Evolutionary conservation across 345 rosid genomes (phyloP).

Genomic region (Euphorbia tirucalli): DNA sequence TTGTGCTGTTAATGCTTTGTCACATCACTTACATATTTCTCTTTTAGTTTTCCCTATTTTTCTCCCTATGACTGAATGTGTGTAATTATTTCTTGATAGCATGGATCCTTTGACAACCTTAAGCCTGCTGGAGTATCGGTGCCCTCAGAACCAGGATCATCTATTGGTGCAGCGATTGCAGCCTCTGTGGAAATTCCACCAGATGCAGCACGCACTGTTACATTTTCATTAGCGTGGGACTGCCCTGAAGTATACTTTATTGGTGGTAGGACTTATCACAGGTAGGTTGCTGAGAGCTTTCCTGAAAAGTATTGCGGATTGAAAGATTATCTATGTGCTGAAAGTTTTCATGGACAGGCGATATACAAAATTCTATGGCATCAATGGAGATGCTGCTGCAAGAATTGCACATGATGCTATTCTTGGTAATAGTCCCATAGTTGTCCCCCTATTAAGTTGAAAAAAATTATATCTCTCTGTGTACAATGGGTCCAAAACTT

Average conservation of each 20-base stretch:
- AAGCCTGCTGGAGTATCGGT: slow-evolving; percentile 31
- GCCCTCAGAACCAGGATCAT: slow-evolving; percentile 73
- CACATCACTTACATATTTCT: background rate
- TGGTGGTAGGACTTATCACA: slow-evolving; percentile 62
- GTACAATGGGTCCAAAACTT: background rate
- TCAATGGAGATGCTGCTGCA: slow-evolving; percentile 71
- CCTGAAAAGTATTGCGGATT: background rate
- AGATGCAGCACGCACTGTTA: slow-evolving; percentile 47
- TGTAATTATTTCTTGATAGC: slow-evolving; percentile 36
- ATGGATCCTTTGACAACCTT: slow-evolving; percentile 66
- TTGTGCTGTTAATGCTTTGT: background rate
- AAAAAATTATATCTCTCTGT: too few species aligned
- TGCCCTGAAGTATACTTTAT: slow-evolving; percentile 74
- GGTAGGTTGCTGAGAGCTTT: slow-evolving; percentile 33
- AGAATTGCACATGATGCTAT: slow-evolving; percentile 78
- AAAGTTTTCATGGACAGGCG: slow-evolving; percentile 48
- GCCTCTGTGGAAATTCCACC: slow-evolving; percentile 65
- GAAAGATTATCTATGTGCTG: slow-evolving; percentile 18
- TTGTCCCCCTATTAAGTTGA: slow-evolving; percentile 1
- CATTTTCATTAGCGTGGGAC: slow-evolving; percentile 93
- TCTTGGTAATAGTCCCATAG: slow-evolving; percentile 42
- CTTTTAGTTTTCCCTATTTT: slow-evolving; percentile 3
- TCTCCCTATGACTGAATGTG: background rate
- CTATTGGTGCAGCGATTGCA: slow-evolving; percentile 91
- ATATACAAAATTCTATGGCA: slow-evolving; percentile 79